Evolutionary conservation across 1,284 basidiomycete species (phyloP), one percentile per base, ranked within the genome.

Genomic region (Neonothopanus nambi): DNA sequence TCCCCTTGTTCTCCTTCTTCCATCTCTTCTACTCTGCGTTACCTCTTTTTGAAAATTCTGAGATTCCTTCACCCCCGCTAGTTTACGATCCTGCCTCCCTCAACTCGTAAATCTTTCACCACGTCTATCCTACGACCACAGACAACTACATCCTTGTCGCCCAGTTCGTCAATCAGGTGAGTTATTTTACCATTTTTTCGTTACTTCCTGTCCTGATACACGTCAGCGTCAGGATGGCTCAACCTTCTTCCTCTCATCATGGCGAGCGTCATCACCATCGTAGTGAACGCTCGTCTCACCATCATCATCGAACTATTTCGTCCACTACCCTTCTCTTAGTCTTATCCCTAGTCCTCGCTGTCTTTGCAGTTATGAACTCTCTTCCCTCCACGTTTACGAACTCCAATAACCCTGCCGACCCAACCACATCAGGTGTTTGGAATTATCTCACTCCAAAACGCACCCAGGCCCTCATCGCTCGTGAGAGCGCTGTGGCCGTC

Each of bases 241-340:
- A 89, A 70, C 89, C 88, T 55, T 89, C 89, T 24, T 91, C 89
- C 23, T 91, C 89, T 40, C 89, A 89, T 61, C 83, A 81, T 58
- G 74, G 76, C 52, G 81, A 80, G 50, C 78, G 77, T 24, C 70
- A 81, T 59, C 75, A 74, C 61, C 73, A 73, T 45, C 73, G 81
- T 33, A 78, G 78, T 48, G 79, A 80, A 42, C 66, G 58, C 37
- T 79, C 84, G 46, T 75, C 75, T 48, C 85, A 86, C 64, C 87
- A 88, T 65, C 88, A 90, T 58, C 85, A 88, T 62, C 78, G 90
- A 55, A 91, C 89, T 51, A 91, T 92, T 59, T 92, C 90, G 7
- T 91, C 89, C n/a, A 92, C 89, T 0, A 92, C 90, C 8, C 82
- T 92, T 42, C 80, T 92, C 53, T 83, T 92, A 37, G 87, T 91